A percentile compares a stretch with the other conserved stretches of the same genome.
These are phyloP conservation scores for Hygrophorus russula DNA, from an alignment of 768 basidiomycete genomes.

Conservation along the genomic window DNA sequence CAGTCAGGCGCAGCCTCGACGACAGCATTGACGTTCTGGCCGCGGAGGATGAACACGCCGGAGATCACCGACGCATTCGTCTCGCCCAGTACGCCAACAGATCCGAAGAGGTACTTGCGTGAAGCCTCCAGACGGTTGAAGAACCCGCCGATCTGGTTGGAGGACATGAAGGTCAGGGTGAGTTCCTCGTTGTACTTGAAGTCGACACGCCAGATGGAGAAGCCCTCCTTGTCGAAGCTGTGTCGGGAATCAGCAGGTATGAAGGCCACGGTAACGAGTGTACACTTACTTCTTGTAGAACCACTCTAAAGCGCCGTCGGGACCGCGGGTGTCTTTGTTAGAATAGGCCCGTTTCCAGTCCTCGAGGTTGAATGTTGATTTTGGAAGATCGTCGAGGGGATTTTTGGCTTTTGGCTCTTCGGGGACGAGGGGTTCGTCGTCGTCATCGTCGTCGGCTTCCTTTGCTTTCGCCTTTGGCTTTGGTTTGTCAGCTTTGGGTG, in stretches of 20 bases:
- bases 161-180: slow-evolving; percentile 87
- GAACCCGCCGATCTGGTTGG: slow-evolving; percentile 90
- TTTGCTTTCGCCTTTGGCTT: slow-evolving; percentile 48
- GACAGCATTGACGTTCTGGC: slow-evolving; percentile 58
- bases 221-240: slow-evolving; percentile 83
- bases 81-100: slow-evolving; percentile 81
- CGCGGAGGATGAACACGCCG: slow-evolving; percentile 77
- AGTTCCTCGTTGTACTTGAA: slow-evolving; percentile 97
- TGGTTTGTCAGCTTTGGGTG: slow-evolving; percentile 49
- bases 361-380: slow-evolving; percentile 79
- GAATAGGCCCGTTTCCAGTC: slow-evolving; percentile 98
- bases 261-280: neutral
- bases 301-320: slow-evolving; percentile 83
- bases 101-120: slow-evolving; percentile 93
- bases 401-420: slow-evolving; percentile 89
- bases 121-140: slow-evolving; percentile 97
- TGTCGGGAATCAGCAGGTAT: neutral
- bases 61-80: slow-evolving; percentile 69
- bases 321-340: slow-evolving; percentile 90
- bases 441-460: slow-evolving; percentile 53
- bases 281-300: slow-evolving; percentile 86
- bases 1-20: slow-evolving; percentile 81
- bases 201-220: slow-evolving; percentile 85
- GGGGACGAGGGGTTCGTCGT: slow-evolving; percentile 63
- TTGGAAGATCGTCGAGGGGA: slow-evolving; percentile 87